Percentiles rank a stretch among this genome's conserved stretches.
These are phyloP conservation scores for Balakata baccata DNA, from an alignment of 345 rosid species.

Conservation along the genomic window DNA sequence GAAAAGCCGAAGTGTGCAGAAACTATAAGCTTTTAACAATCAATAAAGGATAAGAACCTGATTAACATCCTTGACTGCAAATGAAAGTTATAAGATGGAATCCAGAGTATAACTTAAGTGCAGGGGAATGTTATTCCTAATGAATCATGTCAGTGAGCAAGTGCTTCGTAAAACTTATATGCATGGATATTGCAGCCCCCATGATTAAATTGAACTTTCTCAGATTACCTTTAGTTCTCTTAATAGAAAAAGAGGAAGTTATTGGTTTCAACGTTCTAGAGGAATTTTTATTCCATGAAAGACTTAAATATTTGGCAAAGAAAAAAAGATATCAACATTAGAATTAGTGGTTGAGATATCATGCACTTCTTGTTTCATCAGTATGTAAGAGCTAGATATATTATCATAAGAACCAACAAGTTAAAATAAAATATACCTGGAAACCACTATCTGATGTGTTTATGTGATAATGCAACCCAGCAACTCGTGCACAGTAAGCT, in stretches of 20 bases:
- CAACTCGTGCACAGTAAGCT: slow-evolving; percentile 89
- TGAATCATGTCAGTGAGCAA: not conserved
- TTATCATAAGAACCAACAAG: slow-evolving; percentile 1
- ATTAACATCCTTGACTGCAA: not conserved
- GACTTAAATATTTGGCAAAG: not conserved
- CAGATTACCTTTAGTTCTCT: too few species aligned
- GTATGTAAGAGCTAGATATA: not conserved
- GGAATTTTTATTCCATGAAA: not conserved
- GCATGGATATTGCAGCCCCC: too few species aligned
- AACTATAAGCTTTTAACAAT: not conserved
- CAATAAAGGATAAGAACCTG: not conserved
- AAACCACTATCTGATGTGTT: slow-evolving; percentile 54
- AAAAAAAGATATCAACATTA: not conserved
- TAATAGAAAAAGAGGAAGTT: not conserved
- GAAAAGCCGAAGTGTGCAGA: not conserved
- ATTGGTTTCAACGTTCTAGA: not conserved
- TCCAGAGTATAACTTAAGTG: not conserved
- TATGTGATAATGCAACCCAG: slow-evolving; percentile 69
- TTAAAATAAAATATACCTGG: slow-evolving; percentile 44
- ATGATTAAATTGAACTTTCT: too few species aligned
- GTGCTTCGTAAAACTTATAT: too few species aligned
- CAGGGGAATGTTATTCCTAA: not conserved
- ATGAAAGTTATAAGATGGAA: not conserved
- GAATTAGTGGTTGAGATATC: not conserved
- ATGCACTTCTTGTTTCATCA: not conserved